Conservation (phyloP, 73 alveolate genomes). For the Paramecium sexaurelia region DNA sequence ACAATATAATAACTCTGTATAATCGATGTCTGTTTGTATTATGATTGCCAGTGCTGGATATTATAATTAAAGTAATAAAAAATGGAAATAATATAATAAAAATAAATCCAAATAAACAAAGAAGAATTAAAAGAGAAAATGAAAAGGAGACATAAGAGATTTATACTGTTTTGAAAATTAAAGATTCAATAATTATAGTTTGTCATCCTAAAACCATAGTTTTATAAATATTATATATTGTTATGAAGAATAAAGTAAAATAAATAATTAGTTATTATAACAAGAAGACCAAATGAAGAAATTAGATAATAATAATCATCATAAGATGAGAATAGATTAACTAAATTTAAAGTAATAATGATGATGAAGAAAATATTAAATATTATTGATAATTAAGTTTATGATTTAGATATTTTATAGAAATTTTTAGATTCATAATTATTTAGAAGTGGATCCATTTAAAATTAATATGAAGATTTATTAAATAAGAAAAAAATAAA, state of each 20-base stretch:
- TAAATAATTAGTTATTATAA: not conserved
- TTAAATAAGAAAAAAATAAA: not conserved
- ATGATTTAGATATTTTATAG: slow-evolving; percentile 1
- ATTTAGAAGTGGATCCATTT: not conserved
- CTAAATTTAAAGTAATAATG: slow-evolving; percentile 19
- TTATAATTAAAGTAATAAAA: not conserved
- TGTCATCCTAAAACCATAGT: no score
- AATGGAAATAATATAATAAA: not conserved
- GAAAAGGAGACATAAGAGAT: not conserved
- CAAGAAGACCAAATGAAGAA: not conserved
- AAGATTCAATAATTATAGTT: no score
- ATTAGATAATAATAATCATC: not conserved
- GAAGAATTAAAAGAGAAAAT: slow-evolving; percentile 38
- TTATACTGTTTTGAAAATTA: no score
- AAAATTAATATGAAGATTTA: not conserved
- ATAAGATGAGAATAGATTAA: not conserved
- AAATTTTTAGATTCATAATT: not conserved
- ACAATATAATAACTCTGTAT: not conserved
- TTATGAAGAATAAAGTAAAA: no score
- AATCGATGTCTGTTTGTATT: not conserved
- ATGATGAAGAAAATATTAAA: not conserved
- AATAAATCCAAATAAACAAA: slow-evolving; percentile 23
- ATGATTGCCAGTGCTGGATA: slow-evolving; percentile 20
- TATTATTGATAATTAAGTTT: not conserved
- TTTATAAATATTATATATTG: no score